A percentile compares a stretch with the other conserved stretches of the same genome.
These are phyloP conservation scores for Penicillium riverlandense DNA, from an alignment of 495 filamentous ascomycete genomes.

Conservation along the genomic window DNA sequence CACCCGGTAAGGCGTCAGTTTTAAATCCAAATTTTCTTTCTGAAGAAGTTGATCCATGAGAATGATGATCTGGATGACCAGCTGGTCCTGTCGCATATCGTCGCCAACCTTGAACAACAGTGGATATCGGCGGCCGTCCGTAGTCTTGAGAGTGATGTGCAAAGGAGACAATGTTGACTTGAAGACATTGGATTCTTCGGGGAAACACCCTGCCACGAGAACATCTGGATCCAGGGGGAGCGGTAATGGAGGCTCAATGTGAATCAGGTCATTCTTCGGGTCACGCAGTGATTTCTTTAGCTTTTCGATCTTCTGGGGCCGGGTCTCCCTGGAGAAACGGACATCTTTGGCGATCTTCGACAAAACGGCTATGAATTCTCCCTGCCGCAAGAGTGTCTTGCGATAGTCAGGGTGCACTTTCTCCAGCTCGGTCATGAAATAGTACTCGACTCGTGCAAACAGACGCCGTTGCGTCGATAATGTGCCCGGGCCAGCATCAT, in stretches of 20 bases:
- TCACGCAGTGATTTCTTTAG: constrained; percentile 79
- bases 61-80: constrained; percentile 96
- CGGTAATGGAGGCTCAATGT: constrained; percentile 79
- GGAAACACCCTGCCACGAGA: constrained; percentile 66
- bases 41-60: constrained; percentile 95
- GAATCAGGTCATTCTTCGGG: constrained; percentile 76
- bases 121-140: constrained; percentile 68
- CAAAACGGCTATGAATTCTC: constrained; percentile 79
- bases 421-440: constrained; percentile 84
- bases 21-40: constrained; percentile 96
- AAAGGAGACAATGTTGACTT: constrained; percentile 90
- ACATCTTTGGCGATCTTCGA: constrained; percentile 88
- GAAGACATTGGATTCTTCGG: constrained; percentile 86
- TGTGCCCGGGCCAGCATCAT: constrained; percentile 70
- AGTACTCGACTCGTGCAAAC: constrained; percentile 85
- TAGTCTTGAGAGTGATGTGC: constrained; percentile 82
- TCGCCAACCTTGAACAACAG: constrained; percentile 97
- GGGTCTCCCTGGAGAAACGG: constrained; percentile 69
- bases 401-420: constrained; percentile 54
- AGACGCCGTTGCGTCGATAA: constrained; percentile 66
- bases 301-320: constrained; percentile 70
- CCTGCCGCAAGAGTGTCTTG: constrained; percentile 75
- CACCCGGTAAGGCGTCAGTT: constrained; percentile 91
- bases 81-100: constrained; percentile 93
- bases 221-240: constrained; percentile 84